phyloP scores from a whole-genome alignment of 306 rosid genomes.

The Quercus parvula region DNA sequence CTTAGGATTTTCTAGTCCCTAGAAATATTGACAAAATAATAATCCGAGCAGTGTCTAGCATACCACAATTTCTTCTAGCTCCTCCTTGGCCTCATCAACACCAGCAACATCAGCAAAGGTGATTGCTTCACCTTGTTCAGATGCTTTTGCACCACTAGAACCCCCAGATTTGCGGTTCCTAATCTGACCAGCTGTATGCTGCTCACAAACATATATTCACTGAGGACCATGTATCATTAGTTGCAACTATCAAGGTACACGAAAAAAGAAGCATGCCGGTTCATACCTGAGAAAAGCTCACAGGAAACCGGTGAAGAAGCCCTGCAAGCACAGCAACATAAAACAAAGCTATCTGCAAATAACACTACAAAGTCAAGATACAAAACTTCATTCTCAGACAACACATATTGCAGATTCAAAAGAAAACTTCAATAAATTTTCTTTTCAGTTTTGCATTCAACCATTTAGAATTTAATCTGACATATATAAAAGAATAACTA shows the following conservation, averaged over 20 bases:
- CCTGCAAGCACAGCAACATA: slow-evolving; percentile 83
- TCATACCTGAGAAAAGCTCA: slow-evolving; percentile 79
- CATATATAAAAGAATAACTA: neutral
- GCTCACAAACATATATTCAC: slow-evolving; percentile 38
- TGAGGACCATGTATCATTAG: slow-evolving; percentile 25
- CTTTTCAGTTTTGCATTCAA: neutral
- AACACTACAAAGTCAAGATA: slow-evolving; percentile 29
- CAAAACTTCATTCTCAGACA: neutral
- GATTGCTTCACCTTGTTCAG: slow-evolving; percentile 80
- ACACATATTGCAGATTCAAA: neutral
- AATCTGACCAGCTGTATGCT: slow-evolving; percentile 89
- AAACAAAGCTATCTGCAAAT: slow-evolving; percentile 82
- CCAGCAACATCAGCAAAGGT: slow-evolving; percentile 98
- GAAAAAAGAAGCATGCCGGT: slow-evolving; percentile 16
- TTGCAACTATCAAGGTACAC: slow-evolving; percentile 8
- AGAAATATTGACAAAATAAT: slow-evolving; percentile 11
- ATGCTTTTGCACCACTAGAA: slow-evolving; percentile 63
- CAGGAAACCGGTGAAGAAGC: slow-evolving; percentile 84
- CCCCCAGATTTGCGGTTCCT: slow-evolving; percentile 84
- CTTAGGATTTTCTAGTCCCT: slow-evolving; percentile 26
- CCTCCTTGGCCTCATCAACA: slow-evolving; percentile 98
- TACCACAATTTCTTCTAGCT: slow-evolving; percentile 99
- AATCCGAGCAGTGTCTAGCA: slow-evolving; percentile 33
- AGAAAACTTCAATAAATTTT: neutral
- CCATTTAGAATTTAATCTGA: neutral